phyloP scores from a whole-genome alignment of 139 green algal genomes.

The Coelastrella sp. region DNA sequence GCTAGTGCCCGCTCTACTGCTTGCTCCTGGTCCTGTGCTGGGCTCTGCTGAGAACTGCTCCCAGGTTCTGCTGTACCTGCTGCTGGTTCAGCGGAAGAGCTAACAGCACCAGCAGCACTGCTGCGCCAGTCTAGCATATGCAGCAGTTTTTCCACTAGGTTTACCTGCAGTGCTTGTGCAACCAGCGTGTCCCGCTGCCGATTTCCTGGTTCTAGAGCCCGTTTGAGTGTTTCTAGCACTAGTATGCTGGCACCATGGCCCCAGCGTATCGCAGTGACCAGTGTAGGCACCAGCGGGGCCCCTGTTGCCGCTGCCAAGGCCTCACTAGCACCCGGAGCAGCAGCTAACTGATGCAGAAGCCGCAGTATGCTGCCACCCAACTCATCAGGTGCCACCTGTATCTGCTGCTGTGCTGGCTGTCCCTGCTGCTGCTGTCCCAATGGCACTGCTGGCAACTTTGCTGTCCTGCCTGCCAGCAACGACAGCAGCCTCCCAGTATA shows the following conservation, averaged over 20 bases:
- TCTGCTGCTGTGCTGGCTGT: conserved; percentile 33
- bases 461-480: conserved; percentile 54
- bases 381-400: conserved; percentile 53
- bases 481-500: conserved; percentile 71
- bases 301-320: conserved; percentile 62
- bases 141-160: conserved; percentile 65
- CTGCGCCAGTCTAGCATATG: conserved; percentile 79
- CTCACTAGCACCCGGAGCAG: conserved; percentile 59
- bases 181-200: conserved; percentile 76
- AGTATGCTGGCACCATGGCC: conserved; percentile 70
- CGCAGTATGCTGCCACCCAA: conserved; percentile 71
- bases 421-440: not conserved
- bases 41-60: not conserved
- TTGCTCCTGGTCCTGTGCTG: conserved; percentile 23
- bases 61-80: not conserved
- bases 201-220: conserved; percentile 67
- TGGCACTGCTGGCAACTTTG: not conserved
- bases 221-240: conserved; percentile 81
- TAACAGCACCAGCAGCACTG: conserved; percentile 10
- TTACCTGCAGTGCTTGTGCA: conserved; percentile 58
- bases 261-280: conserved; percentile 64
- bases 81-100: not conserved
- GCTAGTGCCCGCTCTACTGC: conserved; percentile 78
- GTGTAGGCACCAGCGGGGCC: conserved; percentile 56
- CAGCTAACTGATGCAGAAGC: conserved; percentile 81